Percentiles rank a stretch among this genome's conserved stretches.
Evolutionary conservation across 2,329 filamentous ascomycete genomes (phyloP).

Genomic region (Penicillium sp.): DNA sequence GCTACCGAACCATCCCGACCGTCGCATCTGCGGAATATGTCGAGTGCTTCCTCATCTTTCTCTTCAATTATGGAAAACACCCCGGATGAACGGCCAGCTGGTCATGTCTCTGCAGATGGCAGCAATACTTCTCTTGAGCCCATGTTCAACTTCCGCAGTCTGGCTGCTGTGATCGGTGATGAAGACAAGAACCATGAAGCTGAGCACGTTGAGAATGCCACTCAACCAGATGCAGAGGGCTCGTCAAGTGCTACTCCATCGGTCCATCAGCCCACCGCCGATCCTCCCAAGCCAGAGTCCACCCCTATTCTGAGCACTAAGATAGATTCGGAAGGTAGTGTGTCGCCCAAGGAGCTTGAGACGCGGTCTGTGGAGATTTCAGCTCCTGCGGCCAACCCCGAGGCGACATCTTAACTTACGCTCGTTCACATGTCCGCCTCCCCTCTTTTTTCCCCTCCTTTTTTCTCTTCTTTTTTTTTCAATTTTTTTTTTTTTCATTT

Average conservation of each 20-base stretch:
- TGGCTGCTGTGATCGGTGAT: conserved; percentile 79
- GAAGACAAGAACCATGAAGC: conserved; percentile 51
- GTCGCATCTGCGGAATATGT: conserved; percentile 78
- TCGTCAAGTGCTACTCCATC: conserved; percentile 24
- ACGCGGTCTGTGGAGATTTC: conserved; percentile 38
- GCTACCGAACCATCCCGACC: conserved; percentile 58
- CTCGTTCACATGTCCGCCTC: not conserved
- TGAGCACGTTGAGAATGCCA: conserved; percentile 40
- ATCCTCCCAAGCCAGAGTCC: conserved; percentile 8
- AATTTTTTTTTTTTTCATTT: conserved; percentile 11
- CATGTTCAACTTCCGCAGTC: conserved; percentile 87
- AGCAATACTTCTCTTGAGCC: conserved; percentile 63
- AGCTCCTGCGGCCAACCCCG: conserved; percentile 20
- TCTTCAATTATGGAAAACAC: conserved; percentile 72
- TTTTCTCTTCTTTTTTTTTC: no score
- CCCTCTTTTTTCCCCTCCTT: conserved; percentile 2
- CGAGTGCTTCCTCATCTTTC: conserved; percentile 79
- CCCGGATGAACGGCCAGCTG: conserved; percentile 40
- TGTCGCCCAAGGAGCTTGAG: conserved; percentile 38
- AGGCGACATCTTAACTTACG: conserved; percentile 28
- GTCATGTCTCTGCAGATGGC: conserved; percentile 53
- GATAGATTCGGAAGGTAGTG: conserved; percentile 13
- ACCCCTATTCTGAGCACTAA: conserved; percentile 8
- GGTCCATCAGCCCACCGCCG: conserved; percentile 12
- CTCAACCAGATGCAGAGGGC: conserved; percentile 21